Percentiles rank a stretch among this genome's conserved stretches.
phyloP scores from a whole-genome alignment of 805 yeast species.

The Kazachstania viticola region DNA sequence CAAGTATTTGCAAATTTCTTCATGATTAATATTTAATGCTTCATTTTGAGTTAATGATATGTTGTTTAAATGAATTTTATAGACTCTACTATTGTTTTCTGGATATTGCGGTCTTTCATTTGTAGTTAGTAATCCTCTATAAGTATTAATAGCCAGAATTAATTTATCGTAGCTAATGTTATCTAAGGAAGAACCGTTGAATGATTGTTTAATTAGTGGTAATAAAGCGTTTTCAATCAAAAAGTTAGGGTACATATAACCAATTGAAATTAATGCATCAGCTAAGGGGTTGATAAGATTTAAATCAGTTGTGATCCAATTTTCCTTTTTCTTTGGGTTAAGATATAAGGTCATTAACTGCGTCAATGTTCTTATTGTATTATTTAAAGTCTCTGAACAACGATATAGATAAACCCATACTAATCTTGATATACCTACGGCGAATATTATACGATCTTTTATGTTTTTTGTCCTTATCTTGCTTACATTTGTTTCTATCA shows the following conservation, averaged over 20 bases:
- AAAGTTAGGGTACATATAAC: constrained; percentile 68
- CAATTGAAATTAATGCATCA: constrained; percentile 65
- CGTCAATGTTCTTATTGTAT: constrained; percentile 72
- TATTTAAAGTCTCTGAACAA: constrained; percentile 78
- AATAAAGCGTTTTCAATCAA: constrained; percentile 67
- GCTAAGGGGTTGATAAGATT: constrained; percentile 53
- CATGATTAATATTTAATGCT: constrained; percentile 37
- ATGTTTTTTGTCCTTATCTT: constrained; percentile 55
- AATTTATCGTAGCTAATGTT: constrained; percentile 57
- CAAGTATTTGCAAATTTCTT: constrained; percentile 54
- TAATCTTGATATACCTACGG: constrained; percentile 59
- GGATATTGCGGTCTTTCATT: constrained; percentile 68
- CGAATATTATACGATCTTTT: constrained; percentile 40
- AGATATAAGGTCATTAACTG: constrained; percentile 46
- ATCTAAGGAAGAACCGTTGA: constrained; percentile 50
- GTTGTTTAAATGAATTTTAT: constrained; percentile 24
- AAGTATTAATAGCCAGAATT: constrained; percentile 58
- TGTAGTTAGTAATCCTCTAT: constrained; percentile 59
- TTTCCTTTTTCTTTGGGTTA: constrained; percentile 48
- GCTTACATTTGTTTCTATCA: constrained; percentile 51
- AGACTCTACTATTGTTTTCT: constrained; percentile 26
- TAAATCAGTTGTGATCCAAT: constrained; percentile 64
- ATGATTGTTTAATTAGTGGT: constrained; percentile 53
- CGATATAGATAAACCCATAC: constrained; percentile 86
- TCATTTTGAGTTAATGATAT: constrained; percentile 24